Base-by-base conservation (phyloP, 495 filamentous ascomycete species). In the Penicillium simplicissimum region DNA sequence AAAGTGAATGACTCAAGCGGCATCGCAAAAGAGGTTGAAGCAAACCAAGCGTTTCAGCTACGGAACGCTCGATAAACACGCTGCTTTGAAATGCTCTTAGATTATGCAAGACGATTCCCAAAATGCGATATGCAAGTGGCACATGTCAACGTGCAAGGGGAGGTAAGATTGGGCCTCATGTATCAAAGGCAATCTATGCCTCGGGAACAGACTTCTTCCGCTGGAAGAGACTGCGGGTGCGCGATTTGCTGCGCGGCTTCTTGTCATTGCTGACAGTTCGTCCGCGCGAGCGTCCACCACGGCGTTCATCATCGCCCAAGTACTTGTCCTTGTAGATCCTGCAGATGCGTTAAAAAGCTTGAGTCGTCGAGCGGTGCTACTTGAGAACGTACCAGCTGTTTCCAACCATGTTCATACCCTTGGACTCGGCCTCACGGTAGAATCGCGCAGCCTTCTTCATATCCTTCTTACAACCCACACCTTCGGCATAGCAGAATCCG, bases 321-420 rank as follows among this genome's bases (percentile, higher is more conserved):
- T 97, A 97, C 71, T 97, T 97, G 36, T 90, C 79, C 69, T 96
- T 96, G 79, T 96, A 91, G 68, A 96, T 96, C 92, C 92, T 96
- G 64, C 11, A 17, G 37, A 15, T 8, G 5, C 1, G 61, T 76
- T 63, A 69, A 54, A 51, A n/a, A 48, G 9, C 1, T 47, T 38
- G 4, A 17, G 23, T 21, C 3, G 9, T 53, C 51, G 19, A 37
- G n/a, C 14, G 45, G 23, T 11, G 23, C 11, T 31, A 13, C 14
- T 31, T 7, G 0, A 19, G 7, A 23, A 82, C 90, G 55, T 82
- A 96, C 95, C 95, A 98, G 79, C 90, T 95, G 73, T 97, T 98
- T 40, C 95, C 95, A 48, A 96, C 89, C 92, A 98, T 98, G 70
- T 86, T 96, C 81, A 97, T 91, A 14, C 95, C 95, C 78, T 93